These are phyloP conservation scores for Mycena sp. DNA, from an alignment of 1,284 basidiomycete genomes.

Conservation along the genomic window DNA sequence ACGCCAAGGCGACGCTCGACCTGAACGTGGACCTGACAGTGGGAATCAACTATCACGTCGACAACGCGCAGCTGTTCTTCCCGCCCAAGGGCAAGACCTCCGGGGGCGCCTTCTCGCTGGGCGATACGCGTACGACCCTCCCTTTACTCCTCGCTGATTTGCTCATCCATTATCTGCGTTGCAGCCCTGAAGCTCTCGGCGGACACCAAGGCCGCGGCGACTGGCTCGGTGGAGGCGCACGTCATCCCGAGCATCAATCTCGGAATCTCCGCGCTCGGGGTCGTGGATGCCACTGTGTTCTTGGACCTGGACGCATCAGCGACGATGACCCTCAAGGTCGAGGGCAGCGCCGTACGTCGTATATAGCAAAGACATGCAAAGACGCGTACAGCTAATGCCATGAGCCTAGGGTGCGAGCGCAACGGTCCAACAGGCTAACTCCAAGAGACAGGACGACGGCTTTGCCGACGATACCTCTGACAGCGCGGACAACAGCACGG, in stretches of 20 bases:
- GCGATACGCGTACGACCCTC: slow-evolving; percentile 36
- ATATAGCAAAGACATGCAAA: too few species aligned
- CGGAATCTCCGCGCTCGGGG: slow-evolving; percentile 40
- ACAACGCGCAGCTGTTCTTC: slow-evolving; percentile 23
- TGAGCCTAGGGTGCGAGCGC: too few species aligned
- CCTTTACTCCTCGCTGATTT: neutral
- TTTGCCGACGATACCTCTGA: too few species aligned
- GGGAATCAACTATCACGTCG: slow-evolving; percentile 24
- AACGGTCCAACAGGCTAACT: too few species aligned
- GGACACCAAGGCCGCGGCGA: slow-evolving; percentile 40
- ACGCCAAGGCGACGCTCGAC: slow-evolving; percentile 24
- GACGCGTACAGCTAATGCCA: too few species aligned
- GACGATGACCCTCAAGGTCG: neutral
- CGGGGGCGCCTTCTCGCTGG: slow-evolving; percentile 28
- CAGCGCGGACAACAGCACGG: too few species aligned
- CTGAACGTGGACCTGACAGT: slow-evolving; percentile 25
- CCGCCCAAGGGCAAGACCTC: slow-evolving; percentile 4
- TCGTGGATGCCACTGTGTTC: slow-evolving; percentile 39
- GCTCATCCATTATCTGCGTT: neutral
- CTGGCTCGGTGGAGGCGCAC: slow-evolving; percentile 45
- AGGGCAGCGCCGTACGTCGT: too few species aligned
- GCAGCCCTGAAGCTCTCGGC: slow-evolving; percentile 43
- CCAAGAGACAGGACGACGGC: slow-evolving; percentile 10
- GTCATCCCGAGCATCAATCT: slow-evolving; percentile 47
- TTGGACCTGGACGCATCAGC: slow-evolving; percentile 30